phyloP scores from a whole-genome alignment of 2,329 filamentous ascomycete genomes.

The Scytalidium lignicola region DNA sequence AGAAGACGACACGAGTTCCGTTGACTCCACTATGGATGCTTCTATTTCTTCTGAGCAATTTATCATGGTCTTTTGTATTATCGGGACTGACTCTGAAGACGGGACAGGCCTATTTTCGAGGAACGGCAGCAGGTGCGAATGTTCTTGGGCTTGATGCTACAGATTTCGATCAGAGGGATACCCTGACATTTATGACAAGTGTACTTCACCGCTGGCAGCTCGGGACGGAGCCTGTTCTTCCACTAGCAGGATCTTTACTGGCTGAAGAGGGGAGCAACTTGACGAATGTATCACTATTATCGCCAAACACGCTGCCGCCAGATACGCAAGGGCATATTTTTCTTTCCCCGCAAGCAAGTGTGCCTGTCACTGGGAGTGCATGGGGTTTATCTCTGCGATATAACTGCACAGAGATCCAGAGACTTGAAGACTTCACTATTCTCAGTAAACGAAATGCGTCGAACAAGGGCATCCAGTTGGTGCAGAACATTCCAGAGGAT shows the following conservation, averaged over 20 bases:
- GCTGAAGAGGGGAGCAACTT: background rate
- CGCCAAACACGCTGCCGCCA: too few relatives aligned
- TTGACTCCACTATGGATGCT: background rate
- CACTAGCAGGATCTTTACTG: constrained; percentile 1
- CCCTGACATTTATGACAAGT: background rate
- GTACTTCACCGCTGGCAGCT: background rate
- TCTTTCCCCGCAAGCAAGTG: constrained; percentile 1
- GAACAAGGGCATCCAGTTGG: too few relatives aligned
- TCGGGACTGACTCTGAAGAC: background rate
- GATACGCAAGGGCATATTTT: background rate
- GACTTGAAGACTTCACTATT: background rate
- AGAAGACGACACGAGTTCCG: background rate
- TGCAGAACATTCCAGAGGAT: too few relatives aligned
- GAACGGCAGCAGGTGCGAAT: background rate
- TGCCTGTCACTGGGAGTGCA: background rate
- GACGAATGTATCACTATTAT: too few relatives aligned
- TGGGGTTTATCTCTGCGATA: constrained; percentile 2
- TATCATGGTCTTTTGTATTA: background rate
- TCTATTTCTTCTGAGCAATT: background rate
- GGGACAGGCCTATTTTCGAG: background rate
- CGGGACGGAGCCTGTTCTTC: background rate
- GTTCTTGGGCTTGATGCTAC: background rate
- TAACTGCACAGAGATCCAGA: background rate
- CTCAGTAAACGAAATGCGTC: background rate
- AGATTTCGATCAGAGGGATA: constrained; percentile 1